phyloP scores from a whole-genome alignment of 1,284 basidiomycete genomes.

The Mrakiaceae sp. region DNA sequence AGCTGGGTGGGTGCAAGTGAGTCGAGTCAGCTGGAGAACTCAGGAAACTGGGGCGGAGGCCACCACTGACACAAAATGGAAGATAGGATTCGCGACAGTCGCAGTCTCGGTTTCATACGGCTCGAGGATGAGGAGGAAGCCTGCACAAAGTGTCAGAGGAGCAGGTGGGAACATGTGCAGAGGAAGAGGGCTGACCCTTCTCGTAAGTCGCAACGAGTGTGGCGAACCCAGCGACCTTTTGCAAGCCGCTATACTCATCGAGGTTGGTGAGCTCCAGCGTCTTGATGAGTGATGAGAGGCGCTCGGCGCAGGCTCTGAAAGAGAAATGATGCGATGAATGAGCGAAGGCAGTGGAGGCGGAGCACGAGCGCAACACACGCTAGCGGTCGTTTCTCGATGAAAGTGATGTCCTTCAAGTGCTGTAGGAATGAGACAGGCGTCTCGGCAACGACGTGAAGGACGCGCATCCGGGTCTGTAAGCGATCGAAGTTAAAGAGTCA shows the following conservation, averaged over 20 bases:
- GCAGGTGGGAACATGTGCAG: constrained; percentile 2
- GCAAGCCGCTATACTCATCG: constrained; percentile 82
- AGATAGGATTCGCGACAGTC: constrained; percentile 96
- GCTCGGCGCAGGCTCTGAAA: constrained; percentile 85
- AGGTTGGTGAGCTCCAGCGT: constrained; percentile 82
- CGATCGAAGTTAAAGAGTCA: not conserved
- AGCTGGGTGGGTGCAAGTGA: constrained; percentile 41
- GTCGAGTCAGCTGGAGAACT: too few relatives aligned
- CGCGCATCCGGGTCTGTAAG: constrained; percentile 85
- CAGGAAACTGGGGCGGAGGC: too few relatives aligned
- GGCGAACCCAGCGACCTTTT: constrained; percentile 93
- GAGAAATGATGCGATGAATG: not conserved
- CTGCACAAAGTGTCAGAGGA: constrained; percentile 36
- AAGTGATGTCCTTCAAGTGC: constrained; percentile 97
- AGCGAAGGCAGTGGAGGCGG: not conserved
- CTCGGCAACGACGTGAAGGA: constrained; percentile 98
- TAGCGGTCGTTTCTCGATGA: constrained; percentile 91
- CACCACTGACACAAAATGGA: constrained; percentile 81
- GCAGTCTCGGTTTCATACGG: constrained; percentile 98
- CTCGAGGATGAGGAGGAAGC: constrained; percentile 93
- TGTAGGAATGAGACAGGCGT: constrained; percentile 97
- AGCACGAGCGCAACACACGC: constrained; percentile 43
- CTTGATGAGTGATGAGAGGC: constrained; percentile 83
- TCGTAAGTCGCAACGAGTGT: constrained; percentile 98
- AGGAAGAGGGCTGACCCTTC: constrained; percentile 50